A percentile compares a stretch with the other conserved stretches of the same genome.
Evolutionary conservation across 805 yeast species (phyloP).

Genomic region (Cyberlindnera nakhonratchasimensis): DNA sequence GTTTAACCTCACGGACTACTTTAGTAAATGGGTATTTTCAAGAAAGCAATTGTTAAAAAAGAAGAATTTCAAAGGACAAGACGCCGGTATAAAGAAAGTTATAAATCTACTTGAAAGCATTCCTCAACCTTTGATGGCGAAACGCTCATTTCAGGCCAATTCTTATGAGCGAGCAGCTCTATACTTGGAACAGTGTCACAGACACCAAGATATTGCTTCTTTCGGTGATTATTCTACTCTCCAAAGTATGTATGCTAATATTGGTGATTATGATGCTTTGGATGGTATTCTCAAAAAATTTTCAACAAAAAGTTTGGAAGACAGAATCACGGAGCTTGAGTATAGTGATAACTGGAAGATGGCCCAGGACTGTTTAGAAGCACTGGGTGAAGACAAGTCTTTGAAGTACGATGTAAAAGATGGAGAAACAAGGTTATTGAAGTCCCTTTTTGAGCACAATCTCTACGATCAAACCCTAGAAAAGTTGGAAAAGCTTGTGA

Average conservation of each 20-base stretch:
- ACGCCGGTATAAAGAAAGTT: conserved; percentile 37
- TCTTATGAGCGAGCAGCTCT: conserved; percentile 85
- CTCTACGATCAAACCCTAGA: conserved; percentile 52
- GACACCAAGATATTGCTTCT: conserved; percentile 34
- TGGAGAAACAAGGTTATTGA: conserved; percentile 52
- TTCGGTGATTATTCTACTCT: conserved; percentile 43
- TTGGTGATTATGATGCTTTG: conserved; percentile 86
- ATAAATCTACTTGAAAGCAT: conserved; percentile 49
- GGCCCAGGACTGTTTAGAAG: conserved; percentile 82
- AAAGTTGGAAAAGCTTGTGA: conserved; percentile 19
- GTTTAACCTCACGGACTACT: conserved; percentile 77
- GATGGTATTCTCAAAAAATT: conserved; percentile 79
- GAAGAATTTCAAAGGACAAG: conserved; percentile 21
- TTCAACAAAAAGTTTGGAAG: conserved; percentile 65
- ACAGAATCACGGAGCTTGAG: conserved; percentile 75
- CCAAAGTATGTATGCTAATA: conserved; percentile 79
- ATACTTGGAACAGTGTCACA: conserved; percentile 73
- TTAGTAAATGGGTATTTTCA: conserved; percentile 62
- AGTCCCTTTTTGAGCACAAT: conserved; percentile 73
- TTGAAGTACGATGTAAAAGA: conserved; percentile 28
- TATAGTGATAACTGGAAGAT: conserved; percentile 83
- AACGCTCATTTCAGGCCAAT: conserved; percentile 75
- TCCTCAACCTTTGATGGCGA: conserved; percentile 70
- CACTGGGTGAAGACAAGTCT: conserved; percentile 42
- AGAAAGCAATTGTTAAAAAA: conserved; percentile 24